Base-by-base conservation (phyloP, 2,329 filamentous ascomycete genomes). In the Davidsoniella virescens region DNA sequence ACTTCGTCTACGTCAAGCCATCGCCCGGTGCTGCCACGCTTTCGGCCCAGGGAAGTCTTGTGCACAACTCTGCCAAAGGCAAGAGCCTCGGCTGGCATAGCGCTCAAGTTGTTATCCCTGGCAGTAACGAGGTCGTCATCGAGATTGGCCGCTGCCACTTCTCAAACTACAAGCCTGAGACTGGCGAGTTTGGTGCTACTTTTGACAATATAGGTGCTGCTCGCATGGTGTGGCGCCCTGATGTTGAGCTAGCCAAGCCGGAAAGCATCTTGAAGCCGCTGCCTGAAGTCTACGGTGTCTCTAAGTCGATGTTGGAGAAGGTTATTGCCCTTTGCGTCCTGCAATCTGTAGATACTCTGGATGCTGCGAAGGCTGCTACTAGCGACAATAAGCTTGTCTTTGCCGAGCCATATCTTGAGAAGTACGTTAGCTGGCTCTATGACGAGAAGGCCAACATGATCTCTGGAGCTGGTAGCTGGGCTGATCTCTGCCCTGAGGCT, bases 71-170 rank as follows among this genome's bases (percentile, higher is more conserved):
- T 8, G 25, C 42, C 42, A 44, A 44, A 23, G 42, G 42, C 42
- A 44, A 44, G 23, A 44, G 42, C 23, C 42, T 44, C 10, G 42
- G 42, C 23, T 44, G 42, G 42, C 42, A 44, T 29, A 44, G 42
- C 8, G 42, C 23, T 4, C 25, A 44, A 8, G 42, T 44, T 7
- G 23, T 44, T 3, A 14, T 29, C 23, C 42, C 42, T 6, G 42
- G 29, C 14, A 44, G 23, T 14, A 44, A 44, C 2, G 42, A 44
- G 7, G 20, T 44, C 17, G 2, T 44, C 42, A 44, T 44, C 17
- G 42, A 44, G 17, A 44, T 44, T 14, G 16, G 29, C n/a, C 42
- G 25, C 14, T 44, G 42, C 20, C 42, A 44, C 42, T 44, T 44
- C 14, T 29, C 42, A 14, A 29, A 44, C 42, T 44, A 29, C 20